These are phyloP conservation scores for Pythium guiyangense DNA, from an alignment of 352 stramenopile species.

Conservation along the genomic window DNA sequence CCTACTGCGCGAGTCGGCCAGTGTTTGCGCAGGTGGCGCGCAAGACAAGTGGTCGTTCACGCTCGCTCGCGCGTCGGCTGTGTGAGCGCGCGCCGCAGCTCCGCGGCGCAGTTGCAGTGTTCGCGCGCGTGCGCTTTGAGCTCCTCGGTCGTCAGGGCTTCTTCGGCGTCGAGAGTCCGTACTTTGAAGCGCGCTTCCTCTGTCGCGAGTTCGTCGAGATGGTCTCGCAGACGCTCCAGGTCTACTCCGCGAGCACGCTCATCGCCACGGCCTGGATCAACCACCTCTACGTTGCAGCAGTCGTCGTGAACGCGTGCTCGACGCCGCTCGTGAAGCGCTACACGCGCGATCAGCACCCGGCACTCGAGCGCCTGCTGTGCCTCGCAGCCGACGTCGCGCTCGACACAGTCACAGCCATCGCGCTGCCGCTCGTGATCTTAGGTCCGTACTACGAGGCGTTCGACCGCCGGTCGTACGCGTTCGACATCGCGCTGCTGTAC, in stretches of 20 bases:
- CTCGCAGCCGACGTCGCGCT: constrained; percentile 14
- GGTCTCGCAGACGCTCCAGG: constrained; percentile 19
- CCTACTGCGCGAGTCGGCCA: not conserved
- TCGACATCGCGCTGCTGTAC: constrained; percentile 9
- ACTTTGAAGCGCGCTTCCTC: constrained; percentile 18
- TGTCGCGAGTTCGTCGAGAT: constrained; percentile 18
- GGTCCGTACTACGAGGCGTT: constrained; percentile 9
- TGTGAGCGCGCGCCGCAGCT: not conserved
- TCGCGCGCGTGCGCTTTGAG: not conserved
- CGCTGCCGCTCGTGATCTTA: constrained; percentile 15
- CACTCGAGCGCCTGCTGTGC: constrained; percentile 16
- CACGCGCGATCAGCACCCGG: constrained; percentile 10
- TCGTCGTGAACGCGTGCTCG: constrained; percentile 21
- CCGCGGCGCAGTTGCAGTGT: not conserved
- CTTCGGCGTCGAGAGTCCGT: constrained; percentile 11
- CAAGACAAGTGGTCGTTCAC: too few relatives aligned
- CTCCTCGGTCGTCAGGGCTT: constrained; percentile 2
- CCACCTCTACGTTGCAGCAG: constrained; percentile 12
- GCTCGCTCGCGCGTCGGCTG: too few relatives aligned
- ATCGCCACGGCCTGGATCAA: constrained; percentile 19
- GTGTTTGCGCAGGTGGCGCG: not conserved
- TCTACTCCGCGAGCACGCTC: constrained; percentile 12
- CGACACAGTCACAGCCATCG: constrained; percentile 11
- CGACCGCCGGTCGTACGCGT: constrained; percentile 4
- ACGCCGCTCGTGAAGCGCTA: constrained; percentile 17